Conservation (phyloP, 805 yeast species). For the Nakazawaea molendinolei region DNA sequence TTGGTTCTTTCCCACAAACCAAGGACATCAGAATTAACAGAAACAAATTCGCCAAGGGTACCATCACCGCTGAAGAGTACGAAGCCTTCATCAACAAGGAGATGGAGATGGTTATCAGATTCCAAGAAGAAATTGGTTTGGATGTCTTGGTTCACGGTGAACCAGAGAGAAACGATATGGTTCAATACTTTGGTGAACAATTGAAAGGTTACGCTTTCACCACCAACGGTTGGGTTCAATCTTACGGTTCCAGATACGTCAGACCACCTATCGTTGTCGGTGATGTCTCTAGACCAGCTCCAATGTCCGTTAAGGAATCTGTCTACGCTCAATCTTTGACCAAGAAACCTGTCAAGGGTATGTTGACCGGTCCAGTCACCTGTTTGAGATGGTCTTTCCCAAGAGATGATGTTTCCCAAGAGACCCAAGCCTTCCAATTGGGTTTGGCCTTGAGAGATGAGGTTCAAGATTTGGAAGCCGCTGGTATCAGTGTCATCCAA, state of each 20-base stretch:
- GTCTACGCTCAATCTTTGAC: slow-evolving; percentile 98
- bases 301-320: slow-evolving; percentile 99
- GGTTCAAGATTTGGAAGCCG: slow-evolving; percentile 96
- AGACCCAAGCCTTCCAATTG: slow-evolving; percentile 92
- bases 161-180: slow-evolving; percentile 99
- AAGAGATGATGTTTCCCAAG: slow-evolving; percentile 93
- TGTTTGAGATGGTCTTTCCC: slow-evolving; percentile 99
- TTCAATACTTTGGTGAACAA: slow-evolving; percentile 99
- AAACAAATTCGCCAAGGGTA: slow-evolving; percentile 97
- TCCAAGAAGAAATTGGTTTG: slow-evolving; percentile 98
- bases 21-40: slow-evolving; percentile 98
- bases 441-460: slow-evolving; percentile 98
- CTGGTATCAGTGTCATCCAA: slow-evolving; percentile 96
- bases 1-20: slow-evolving; percentile 99
- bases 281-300: slow-evolving; percentile 96
- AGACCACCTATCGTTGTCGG: slow-evolving; percentile 99
- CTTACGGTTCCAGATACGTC: slow-evolving; percentile 99
- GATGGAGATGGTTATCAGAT: slow-evolving; percentile 91
- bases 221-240: slow-evolving; percentile 99
- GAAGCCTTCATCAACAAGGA: slow-evolving; percentile 95
- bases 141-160: slow-evolving; percentile 99
- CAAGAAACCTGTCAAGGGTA: slow-evolving; percentile 97
- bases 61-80: slow-evolving; percentile 89
- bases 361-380: slow-evolving; percentile 99
- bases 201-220: slow-evolving; percentile 98